Conservation (phyloP, 257 asterid genomes). For the Gentiana dahurica region DNA sequence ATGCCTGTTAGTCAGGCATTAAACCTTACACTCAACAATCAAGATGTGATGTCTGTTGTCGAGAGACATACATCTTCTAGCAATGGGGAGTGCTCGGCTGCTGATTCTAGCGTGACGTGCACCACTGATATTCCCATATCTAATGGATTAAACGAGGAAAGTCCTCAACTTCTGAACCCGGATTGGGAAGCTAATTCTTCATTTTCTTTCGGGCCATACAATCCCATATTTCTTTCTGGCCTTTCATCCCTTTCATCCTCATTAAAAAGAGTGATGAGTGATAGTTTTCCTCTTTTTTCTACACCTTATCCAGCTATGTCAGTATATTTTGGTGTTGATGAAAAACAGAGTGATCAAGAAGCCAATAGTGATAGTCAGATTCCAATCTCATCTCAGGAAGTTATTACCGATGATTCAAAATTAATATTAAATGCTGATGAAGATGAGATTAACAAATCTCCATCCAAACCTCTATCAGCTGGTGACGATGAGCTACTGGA, state of each 20-base stretch:
- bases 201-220: conserved; percentile 37
- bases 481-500: conserved; percentile 21
- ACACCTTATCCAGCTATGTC: conserved; percentile 26
- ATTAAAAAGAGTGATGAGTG: conserved; percentile 56
- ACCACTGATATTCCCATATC: conserved; percentile 37
- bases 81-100: conserved; percentile 19
- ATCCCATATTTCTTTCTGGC: conserved; percentile 49
- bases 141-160: conserved; percentile 31
- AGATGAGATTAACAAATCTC: conserved; percentile 22
- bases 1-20: conserved; percentile 38
- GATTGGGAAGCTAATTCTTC: conserved; percentile 26
- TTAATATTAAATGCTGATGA: conserved; percentile 21
- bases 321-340: conserved; percentile 19
- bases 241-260: conserved; percentile 48
- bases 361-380: conserved; percentile 20
- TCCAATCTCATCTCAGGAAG: conserved; percentile 20
- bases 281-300: conserved; percentile 46
- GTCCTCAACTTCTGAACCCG: conserved; percentile 15
- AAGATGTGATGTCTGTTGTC: conserved; percentile 12
- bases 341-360: conserved; percentile 6
- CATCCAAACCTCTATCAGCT: conserved; percentile 13
- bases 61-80: conserved; percentile 20
- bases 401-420: conserved; percentile 18
- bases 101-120: conserved; percentile 17
- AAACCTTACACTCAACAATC: conserved; percentile 25